Percentiles rank a stretch among this genome's conserved stretches.
Conservation (phyloP, 345 rosid genomes). For the Corymbia maculata region DNA sequence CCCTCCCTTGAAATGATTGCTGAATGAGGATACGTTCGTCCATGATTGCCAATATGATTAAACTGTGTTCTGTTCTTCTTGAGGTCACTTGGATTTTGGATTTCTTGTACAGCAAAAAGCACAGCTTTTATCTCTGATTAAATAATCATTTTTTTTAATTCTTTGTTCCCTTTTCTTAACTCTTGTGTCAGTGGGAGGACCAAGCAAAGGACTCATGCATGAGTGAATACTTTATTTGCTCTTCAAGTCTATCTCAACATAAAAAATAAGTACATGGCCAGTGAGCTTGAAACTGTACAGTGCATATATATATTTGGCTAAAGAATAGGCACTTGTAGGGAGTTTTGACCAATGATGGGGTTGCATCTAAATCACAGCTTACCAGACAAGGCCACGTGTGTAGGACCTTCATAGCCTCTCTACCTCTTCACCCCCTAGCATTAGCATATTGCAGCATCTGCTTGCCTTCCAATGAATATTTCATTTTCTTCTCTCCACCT, state of each 20-base stretch:
- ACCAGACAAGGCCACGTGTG: conserved; percentile 90
- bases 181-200: not conserved
- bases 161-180: conserved; percentile 7
- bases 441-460: not conserved
- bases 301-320: not conserved
- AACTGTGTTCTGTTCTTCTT: not conserved
- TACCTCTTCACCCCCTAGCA: not conserved
- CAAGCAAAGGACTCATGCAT: conserved; percentile 2
- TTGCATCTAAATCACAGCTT: conserved; percentile 32
- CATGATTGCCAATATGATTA: not conserved
- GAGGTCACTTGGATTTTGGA: not conserved
- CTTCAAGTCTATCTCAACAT: conserved; percentile 1
- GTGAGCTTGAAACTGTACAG: not conserved
- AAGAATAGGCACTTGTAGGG: conserved; percentile 16
- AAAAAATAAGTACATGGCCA: not conserved
- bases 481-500: not conserved
- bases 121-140: not conserved
- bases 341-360: conserved; percentile 45
- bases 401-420: conserved; percentile 54
- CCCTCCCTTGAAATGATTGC: not conserved
- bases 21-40: not conserved
- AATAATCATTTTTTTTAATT: conserved; percentile 1
- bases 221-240: conserved; percentile 17
- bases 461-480: not conserved
- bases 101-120: not conserved